phyloP scores from a whole-genome alignment of 108 stramenopile genomes.

The Cyclostephanos tholiformis region DNA sequence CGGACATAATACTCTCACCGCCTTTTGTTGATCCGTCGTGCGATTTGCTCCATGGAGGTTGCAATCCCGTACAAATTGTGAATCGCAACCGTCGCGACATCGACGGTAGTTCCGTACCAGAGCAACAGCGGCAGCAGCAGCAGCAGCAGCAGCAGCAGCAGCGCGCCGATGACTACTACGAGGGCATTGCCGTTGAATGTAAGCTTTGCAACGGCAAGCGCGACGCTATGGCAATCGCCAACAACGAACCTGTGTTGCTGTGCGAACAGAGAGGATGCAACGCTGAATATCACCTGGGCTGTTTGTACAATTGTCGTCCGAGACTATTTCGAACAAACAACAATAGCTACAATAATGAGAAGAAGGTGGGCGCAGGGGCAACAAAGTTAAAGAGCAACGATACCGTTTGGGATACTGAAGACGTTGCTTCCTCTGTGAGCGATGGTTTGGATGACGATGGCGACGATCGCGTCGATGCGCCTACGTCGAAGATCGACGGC shows the following conservation, averaged over 20 bases:
- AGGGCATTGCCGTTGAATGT: background rate
- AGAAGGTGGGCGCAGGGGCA: background rate
- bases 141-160: background rate
- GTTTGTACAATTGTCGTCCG: constrained; percentile 43
- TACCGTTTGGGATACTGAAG: background rate
- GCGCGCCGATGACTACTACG: background rate
- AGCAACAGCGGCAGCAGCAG: background rate
- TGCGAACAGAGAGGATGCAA: constrained; percentile 54
- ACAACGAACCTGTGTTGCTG: constrained; percentile 44
- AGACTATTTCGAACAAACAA: constrained; percentile 7
- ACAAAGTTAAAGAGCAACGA: background rate
- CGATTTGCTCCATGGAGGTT: background rate
- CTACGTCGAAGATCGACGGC: background rate
- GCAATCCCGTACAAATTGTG: background rate
- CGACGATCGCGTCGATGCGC: background rate
- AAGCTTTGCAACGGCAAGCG: constrained; percentile 41
- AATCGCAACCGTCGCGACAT: background rate
- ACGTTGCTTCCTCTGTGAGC: background rate
- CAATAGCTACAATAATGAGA: background rate
- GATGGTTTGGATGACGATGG: background rate
- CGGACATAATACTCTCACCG: background rate
- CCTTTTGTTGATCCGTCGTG: background rate
- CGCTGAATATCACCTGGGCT: constrained; percentile 67
- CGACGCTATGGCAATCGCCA: constrained; percentile 19
- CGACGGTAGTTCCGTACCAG: background rate